Conservation (phyloP, 1,139 yeast species). For the Geotrichum bryndzae region DNA sequence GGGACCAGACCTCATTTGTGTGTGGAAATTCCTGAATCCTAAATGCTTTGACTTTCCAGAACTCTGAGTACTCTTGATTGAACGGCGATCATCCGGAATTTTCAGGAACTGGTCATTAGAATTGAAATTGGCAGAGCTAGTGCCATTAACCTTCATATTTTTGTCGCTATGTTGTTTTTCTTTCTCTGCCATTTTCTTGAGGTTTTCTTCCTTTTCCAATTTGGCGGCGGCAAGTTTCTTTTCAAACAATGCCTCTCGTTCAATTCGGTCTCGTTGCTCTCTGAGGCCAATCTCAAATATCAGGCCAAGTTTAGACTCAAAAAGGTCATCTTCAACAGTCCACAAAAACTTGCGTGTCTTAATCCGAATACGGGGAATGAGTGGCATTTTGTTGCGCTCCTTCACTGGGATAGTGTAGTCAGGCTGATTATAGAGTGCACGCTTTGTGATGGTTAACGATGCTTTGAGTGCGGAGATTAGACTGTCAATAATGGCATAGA, state of each 20-base stretch:
- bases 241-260: constrained; percentile 53
- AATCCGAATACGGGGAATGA: constrained; percentile 50
- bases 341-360: constrained; percentile 45
- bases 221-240: constrained; percentile 31
- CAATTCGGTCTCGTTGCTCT: constrained; percentile 64
- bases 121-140: not conserved
- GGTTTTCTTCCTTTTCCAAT: not conserved
- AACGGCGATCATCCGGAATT: not conserved
- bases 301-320: constrained; percentile 70
- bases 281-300: constrained; percentile 68
- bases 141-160: not conserved
- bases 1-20: not conserved
- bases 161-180: not conserved
- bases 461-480: constrained; percentile 57
- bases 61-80: not conserved
- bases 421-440: constrained; percentile 46
- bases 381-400: constrained; percentile 26
- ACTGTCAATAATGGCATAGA: constrained; percentile 62
- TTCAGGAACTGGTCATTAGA: not conserved
- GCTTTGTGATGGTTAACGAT: constrained; percentile 38
- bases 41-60: not conserved
- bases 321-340: constrained; percentile 73
- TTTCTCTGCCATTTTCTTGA: not conserved
- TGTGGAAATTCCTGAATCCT: not conserved
- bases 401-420: constrained; percentile 36